Evolutionary conservation across 768 basidiomycete genomes (phyloP), one percentile per base, ranked within the genome.

Genomic region (Rhodocollybia butyracea): DNA sequence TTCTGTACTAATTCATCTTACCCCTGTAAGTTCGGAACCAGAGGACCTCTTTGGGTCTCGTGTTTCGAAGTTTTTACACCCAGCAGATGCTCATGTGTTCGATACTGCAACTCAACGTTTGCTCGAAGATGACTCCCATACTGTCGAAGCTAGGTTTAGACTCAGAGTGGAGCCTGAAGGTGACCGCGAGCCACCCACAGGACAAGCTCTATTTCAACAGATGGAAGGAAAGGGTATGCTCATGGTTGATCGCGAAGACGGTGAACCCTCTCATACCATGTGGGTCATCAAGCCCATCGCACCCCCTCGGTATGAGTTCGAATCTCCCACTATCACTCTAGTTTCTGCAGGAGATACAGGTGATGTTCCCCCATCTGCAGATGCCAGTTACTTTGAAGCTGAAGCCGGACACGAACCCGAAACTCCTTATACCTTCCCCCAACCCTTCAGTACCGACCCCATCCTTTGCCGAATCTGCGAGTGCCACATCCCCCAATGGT

Each of bases 191-290:
- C 78, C 81, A 24, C 75, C 77, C 22, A 64, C 73, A 17, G 77
- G 77, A 36, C 67, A 70, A 10, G 70, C 72, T 6, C 76, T 88
- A 27, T 91, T 84, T 69, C 89, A 92, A 68, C 84, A 83, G 61
- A 94, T 98, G 88, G 95, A 98, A 65, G 97, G 91, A 29, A 96
- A 96, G 67, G 97, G 97, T 17, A 98, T 99, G 97, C 83, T 98
- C 63, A 95, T 98, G 86, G 82, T 91, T 57, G 95, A 98, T 74
- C 85, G 94, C 30, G 85, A 94, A 66, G 88, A 87, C 52, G 89
- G 89, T 17, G 81, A 84, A 57, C 86, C 93, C 13, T 91, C 94
- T 15, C 97, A 98, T 70, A 96, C 95, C 13, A 97, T 98, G 94
- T 98, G 94, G 94, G 94, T 96, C 42, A 84, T 94, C 70, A 93